Evolutionary conservation across 768 basidiomycete genomes (phyloP), one percentile per base, ranked within the genome.

Genomic region (Leccinum uliginosum): DNA sequence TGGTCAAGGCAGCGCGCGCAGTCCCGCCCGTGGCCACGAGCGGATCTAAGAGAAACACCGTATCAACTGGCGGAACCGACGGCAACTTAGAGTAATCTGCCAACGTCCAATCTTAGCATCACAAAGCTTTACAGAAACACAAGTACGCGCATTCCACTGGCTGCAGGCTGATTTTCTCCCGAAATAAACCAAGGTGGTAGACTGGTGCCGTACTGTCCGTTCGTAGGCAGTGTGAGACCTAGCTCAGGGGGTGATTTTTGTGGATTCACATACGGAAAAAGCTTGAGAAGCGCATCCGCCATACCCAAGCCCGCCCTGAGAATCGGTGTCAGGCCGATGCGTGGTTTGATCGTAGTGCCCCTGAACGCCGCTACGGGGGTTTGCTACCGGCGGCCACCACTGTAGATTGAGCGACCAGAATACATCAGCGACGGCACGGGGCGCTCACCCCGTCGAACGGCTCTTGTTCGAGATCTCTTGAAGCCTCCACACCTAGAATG

Each of bases 21-120:
- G 96, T 98, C 11, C 93, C 91, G 51, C 94, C 96, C 3, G 96
- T 98, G 0, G 96, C 96, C 64, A 98, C 86, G 30, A 98, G 74
- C 17, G 96, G 96, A 63, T 98, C 96, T 29, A 98, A 78, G 23
- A 98, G 76, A 74, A 85, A 92, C n/a, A 93, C 85, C 40, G 82
- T 72, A 66, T 98, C 95, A 14, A 95, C 82, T 0, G 87, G 84
- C 4, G 87, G 84, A 9, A 76, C 74, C 35, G 83, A 74, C 12
- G 93, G 94, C 34, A 96, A 79, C 74, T 95, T 95, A 51, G 92
- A 94, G 73, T 93, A 92, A 70, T 96, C 93, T 95, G 32, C 35
- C 52, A 21, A 47, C 24, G 23, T 40, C 30, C 29, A 34, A 9
- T 24, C 15, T 67, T 32, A 50, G 48, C 49, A 59, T 23, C 19